Conservation (phyloP, 768 basidiomycete genomes). For the Lanmaoa rubissima region DNA sequence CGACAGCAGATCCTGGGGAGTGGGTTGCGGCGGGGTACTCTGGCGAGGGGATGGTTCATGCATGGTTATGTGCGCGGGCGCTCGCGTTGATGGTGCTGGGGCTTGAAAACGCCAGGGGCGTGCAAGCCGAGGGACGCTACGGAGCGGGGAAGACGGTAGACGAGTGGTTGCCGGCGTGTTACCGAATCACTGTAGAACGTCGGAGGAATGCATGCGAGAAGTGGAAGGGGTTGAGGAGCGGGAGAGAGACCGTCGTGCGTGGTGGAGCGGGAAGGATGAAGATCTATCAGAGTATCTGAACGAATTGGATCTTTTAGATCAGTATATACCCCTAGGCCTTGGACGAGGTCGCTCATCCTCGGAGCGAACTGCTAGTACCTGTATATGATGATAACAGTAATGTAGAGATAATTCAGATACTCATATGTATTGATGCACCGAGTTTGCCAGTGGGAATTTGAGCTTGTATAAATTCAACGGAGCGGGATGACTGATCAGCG, state of each 20-base stretch:
- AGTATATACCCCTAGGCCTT: not conserved
- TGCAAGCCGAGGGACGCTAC: conserved; percentile 19
- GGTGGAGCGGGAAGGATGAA: conserved; percentile 28
- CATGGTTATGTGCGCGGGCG: conserved; percentile 60
- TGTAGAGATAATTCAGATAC: not conserved
- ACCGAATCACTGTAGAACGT: conserved; percentile 15
- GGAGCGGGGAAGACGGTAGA: conserved; percentile 20
- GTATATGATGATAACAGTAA: not conserved
- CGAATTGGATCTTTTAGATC: not conserved
- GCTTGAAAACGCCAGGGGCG: conserved; percentile 22
- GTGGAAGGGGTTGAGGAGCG: conserved; percentile 2
- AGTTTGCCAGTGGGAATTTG: not conserved
- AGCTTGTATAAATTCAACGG: not conserved
- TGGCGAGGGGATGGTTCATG: conserved; percentile 74
- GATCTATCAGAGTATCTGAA: conserved; percentile 17
- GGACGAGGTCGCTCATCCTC: not conserved
- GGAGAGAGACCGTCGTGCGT: not conserved
- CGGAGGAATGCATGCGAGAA: conserved; percentile 5
- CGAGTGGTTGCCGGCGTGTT: conserved; percentile 28
- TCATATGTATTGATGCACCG: not conserved
- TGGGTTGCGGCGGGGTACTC: conserved; percentile 72
- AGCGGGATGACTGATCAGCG: not conserved
- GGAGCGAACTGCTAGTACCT: not conserved
- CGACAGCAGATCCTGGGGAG: conserved; percentile 46
- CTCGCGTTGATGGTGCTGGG: conserved; percentile 60